Evolutionary conservation across 2,329 filamentous ascomycete genomes (phyloP), one percentile per base, ranked within the genome.

Genomic region (Lojkania enalia): DNA sequence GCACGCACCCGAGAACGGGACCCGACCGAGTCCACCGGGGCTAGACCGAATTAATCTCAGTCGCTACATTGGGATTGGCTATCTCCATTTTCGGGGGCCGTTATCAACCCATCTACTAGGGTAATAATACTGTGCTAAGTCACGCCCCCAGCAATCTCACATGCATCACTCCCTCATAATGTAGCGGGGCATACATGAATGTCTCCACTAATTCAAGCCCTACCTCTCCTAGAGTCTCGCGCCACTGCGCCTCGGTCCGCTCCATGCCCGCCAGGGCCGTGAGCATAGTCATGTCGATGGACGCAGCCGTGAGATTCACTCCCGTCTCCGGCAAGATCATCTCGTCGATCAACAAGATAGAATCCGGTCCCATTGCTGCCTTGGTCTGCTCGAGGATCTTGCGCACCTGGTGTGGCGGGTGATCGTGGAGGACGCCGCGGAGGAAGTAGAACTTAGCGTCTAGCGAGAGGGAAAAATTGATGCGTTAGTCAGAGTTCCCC

Each of bases 271-370:
- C 71, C 12, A 72, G 51, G 1, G 51, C 46, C 1, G 63, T 30
- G 62, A 72, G 69, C 69, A 76, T 73, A 3, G 52, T 61, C 12
- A 76, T 29, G 49, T 76, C 73, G 9, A 69, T 43, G 16, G 58
- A 54, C 3, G 67, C 54, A 1, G 67, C 60, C 38, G 64, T 52
- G 57, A 60, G 70, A 21, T 64, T 56, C 4, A 62, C 68, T 12
- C 63, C 63, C 2, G 41, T 48, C 30, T 74, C 57, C 1, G 71
- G 69, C 11, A 76, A 35, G 3, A 75, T 68, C 21, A 71, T 49
- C 18, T 77, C 74, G 42, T 73, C 69, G 39, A 77, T 71, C 19
- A 77, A 49, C 20, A 77, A 62, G 18, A 58, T 55, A 1, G 71
- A 74, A 7, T 67, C 63, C 2, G 57, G 45, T 2, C 51, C 60